Evolutionary conservation across 495 filamentous ascomycete genomes (phyloP).

Genomic region (Parmelia sp.): DNA sequence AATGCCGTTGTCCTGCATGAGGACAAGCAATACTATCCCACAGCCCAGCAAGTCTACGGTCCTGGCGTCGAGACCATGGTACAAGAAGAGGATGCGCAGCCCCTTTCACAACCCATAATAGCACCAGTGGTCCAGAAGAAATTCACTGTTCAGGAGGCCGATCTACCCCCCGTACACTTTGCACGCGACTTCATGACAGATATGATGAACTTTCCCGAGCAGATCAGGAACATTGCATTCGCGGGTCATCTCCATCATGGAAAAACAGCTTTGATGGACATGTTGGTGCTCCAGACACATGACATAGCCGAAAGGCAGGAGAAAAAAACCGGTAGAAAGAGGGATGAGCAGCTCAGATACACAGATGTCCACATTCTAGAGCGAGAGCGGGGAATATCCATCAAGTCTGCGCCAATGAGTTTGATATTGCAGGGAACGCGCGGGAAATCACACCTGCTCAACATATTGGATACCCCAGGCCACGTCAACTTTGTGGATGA

Average conservation of each 20-base stretch:
- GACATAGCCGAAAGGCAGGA: slow-evolving; percentile 71
- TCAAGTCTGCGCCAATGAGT: slow-evolving; percentile 93
- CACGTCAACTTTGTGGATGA: slow-evolving; percentile 99
- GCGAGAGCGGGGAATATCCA: slow-evolving; percentile 82
- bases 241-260: slow-evolving; percentile 94
- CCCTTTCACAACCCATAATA: slow-evolving; percentile 85
- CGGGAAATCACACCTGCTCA: slow-evolving; percentile 93
- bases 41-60: slow-evolving; percentile 90
- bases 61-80: slow-evolving; percentile 91
- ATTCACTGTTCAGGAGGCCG: slow-evolving; percentile 85
- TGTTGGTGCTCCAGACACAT: slow-evolving; percentile 93
- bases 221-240: slow-evolving; percentile 86
- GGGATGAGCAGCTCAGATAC: slow-evolving; percentile 88
- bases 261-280: slow-evolving; percentile 97
- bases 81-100: slow-evolving; percentile 94
- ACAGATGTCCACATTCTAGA: slow-evolving; percentile 88
- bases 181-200: slow-evolving; percentile 91
- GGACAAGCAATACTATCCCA: slow-evolving; percentile 99
- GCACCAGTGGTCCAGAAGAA: slow-evolving; percentile 91
- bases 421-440: slow-evolving; percentile 78
- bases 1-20: slow-evolving; percentile 96
- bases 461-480: slow-evolving; percentile 91
- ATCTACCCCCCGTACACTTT: slow-evolving; percentile 82
- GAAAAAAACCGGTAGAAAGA: slow-evolving; percentile 69
- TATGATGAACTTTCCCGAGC: slow-evolving; percentile 90